These are phyloP conservation scores for Aureobasidium sp. DNA, from an alignment of 2,329 filamentous ascomycete genomes.

Conservation along the genomic window DNA sequence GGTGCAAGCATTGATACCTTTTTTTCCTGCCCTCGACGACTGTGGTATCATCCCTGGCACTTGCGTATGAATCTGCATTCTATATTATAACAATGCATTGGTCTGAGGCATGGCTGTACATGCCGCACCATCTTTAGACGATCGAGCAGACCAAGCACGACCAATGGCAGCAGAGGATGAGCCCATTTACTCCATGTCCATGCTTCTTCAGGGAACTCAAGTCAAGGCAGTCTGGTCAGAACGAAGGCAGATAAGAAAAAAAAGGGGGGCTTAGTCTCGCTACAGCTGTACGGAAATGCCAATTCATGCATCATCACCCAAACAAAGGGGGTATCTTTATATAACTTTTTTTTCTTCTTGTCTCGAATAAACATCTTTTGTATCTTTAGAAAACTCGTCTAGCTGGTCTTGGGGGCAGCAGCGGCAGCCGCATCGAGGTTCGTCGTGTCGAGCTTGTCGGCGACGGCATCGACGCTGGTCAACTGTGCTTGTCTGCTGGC, in stretches of 20 bases:
- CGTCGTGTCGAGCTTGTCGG: constrained; percentile 14
- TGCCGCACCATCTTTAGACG: background rate
- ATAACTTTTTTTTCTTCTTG: constrained; percentile 1
- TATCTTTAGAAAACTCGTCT: background rate
- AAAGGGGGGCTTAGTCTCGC: background rate
- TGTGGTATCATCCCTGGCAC: background rate
- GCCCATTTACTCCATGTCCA: background rate
- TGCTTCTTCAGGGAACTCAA: too few relatives aligned
- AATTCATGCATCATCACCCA: background rate
- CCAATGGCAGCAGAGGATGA: background rate
- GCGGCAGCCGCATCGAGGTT: constrained; percentile 20
- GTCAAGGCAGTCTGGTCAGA: background rate
- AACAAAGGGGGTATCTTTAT: constrained; percentile 7
- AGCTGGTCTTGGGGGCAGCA: constrained; percentile 20
- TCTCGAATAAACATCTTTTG: background rate
- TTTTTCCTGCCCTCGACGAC: background rate
- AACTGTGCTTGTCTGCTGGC: constrained; percentile 24
- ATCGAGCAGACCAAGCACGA: background rate
- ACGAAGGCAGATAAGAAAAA: background rate
- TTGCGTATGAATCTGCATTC: background rate
- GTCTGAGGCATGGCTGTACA: background rate
- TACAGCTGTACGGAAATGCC: background rate
- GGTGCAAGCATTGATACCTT: background rate
- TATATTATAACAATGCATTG: background rate
- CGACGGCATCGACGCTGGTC: constrained; percentile 22